Evolutionary conservation across 2,329 filamentous ascomycete genomes (phyloP), one percentile per base, ranked within the genome.

Genomic region (Aureobasidium zeae): DNA sequence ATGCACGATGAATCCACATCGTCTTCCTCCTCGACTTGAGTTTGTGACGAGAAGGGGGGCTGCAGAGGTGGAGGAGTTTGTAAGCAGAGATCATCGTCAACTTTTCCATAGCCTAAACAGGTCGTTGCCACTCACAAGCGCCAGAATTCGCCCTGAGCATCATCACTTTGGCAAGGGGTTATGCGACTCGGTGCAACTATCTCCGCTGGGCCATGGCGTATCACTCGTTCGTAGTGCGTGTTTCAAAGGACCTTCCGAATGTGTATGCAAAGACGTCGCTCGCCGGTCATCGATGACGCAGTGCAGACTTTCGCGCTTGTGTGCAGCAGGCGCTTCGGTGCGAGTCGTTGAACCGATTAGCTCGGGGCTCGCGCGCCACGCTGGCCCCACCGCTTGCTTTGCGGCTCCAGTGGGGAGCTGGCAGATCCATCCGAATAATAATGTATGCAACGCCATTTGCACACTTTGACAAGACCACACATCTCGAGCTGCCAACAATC

Each of bases 201-300:
- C 39, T 43, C 39, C 39, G 39, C 12, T 15, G 39, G 11, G 15
- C 21, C 28, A 29, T 22, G 29, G 39, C 39, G 39, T 34, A 34
- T 41, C 37, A 41, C 17, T 26, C 30, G 15, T 15, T 43, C 30
- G 30, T 33, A 33, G 39, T 34, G 30, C 22, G n/a, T 43, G 39
- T 43, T 34, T 33, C 39, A 43, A 43, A 43, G 29, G 39, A 43
- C 39, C 39, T 43, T 43, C 39, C 39, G 22, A 30, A 43, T 19
- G 39, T 4, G 30, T 43, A 17, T 20, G 10, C 13, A 21, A 43
- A 29, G 22, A 33, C 28, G 39, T 43, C 39, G 39, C 30, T 43
- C 39, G 28, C 7, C 17, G 26, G 39, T 43, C 39, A 43, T 43
- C 39, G 30, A 43, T 43, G 39, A 43, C 39, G 39, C 39, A 33